These are phyloP conservation scores for Garcia nutans DNA, from an alignment of 345 rosid genomes.

Conservation along the genomic window DNA sequence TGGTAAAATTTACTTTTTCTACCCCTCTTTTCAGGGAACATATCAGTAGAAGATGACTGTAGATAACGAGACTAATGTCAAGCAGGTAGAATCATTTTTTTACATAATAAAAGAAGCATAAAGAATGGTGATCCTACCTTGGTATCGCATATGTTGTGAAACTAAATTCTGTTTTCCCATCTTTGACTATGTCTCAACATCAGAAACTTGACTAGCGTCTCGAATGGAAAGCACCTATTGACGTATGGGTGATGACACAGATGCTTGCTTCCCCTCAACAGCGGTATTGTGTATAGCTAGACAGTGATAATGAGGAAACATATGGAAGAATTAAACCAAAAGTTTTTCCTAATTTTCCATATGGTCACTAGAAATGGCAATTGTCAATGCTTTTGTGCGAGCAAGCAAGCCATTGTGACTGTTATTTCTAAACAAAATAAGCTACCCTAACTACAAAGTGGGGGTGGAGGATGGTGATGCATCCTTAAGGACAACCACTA, in stretches of 20 bases:
- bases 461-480: background rate
- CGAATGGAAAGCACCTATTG: background rate
- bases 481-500: too few species aligned
- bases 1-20: background rate
- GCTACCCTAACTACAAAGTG: background rate
- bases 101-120: background rate
- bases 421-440: too few species aligned
- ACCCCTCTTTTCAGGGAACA: slow-evolving; percentile 42
- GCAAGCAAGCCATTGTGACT: background rate
- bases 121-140: background rate
- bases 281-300: slow-evolving; percentile 8
- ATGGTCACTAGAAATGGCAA: slow-evolving; percentile 10
- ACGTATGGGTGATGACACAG: background rate
- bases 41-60: slow-evolving; percentile 53
- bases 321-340: background rate
- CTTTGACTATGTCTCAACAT: slow-evolving; percentile 39
- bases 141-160: slow-evolving; percentile 2
- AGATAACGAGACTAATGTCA: slow-evolving; percentile 58
- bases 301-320: slow-evolving; percentile 7
- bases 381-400: background rate
- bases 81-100: slow-evolving; percentile 48
- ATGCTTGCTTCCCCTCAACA: slow-evolving; percentile 2
- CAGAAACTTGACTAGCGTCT: slow-evolving; percentile 26
- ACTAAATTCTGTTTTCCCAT: slow-evolving; percentile 9
- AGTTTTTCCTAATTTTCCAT: slow-evolving; percentile 1